phyloP scores from a whole-genome alignment of 1,284 basidiomycete genomes.

The Moesziomyces antarcticus region DNA sequence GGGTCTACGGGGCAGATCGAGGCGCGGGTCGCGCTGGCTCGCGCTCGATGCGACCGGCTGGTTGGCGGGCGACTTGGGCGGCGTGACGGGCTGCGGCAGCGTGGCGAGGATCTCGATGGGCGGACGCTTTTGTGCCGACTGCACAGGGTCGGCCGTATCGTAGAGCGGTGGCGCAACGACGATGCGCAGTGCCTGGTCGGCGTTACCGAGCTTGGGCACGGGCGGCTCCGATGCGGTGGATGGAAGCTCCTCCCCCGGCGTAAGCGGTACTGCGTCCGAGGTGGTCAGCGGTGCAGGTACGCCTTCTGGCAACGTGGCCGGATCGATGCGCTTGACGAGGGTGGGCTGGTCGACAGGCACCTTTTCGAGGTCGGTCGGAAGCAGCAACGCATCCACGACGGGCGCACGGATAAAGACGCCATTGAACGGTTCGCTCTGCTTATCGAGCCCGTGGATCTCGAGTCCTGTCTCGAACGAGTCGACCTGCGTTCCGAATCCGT shows the following conservation, averaged over 20 bases:
- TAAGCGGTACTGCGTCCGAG: constrained; percentile 21
- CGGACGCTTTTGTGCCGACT: constrained; percentile 35
- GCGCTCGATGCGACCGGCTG: constrained; percentile 20
- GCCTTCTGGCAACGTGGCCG: constrained; percentile 1
- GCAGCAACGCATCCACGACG: constrained; percentile 69
- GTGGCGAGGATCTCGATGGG: constrained; percentile 76
- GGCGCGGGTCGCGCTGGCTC: constrained; percentile 17
- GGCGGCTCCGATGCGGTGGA: constrained; percentile 15
- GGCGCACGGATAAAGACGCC: constrained; percentile 97
- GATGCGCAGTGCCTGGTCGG: constrained; percentile 25
- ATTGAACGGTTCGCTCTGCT: constrained; percentile 75
- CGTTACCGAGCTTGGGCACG: constrained; percentile 14
- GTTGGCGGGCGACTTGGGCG: constrained; percentile 32
- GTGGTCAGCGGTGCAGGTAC: constrained; percentile 18
- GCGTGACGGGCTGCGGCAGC: constrained; percentile 74
- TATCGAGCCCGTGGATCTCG: constrained; percentile 75
- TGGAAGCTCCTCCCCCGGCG: constrained; percentile 9
- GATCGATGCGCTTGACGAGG: constrained; percentile 31
- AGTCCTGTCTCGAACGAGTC: constrained; percentile 90
- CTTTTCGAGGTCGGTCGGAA: constrained; percentile 34
- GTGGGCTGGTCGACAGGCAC: constrained; percentile 44
- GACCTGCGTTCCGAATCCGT: constrained; percentile 76
- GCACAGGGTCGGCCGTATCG: constrained; percentile 23
- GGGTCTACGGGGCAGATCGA: constrained; percentile 37
- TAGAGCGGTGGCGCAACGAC: constrained; percentile 54